Evolutionary conservation across 1,284 basidiomycete species (phyloP), one percentile per base, ranked within the genome.

Genomic region (Gastroboletus turbinatus): DNA sequence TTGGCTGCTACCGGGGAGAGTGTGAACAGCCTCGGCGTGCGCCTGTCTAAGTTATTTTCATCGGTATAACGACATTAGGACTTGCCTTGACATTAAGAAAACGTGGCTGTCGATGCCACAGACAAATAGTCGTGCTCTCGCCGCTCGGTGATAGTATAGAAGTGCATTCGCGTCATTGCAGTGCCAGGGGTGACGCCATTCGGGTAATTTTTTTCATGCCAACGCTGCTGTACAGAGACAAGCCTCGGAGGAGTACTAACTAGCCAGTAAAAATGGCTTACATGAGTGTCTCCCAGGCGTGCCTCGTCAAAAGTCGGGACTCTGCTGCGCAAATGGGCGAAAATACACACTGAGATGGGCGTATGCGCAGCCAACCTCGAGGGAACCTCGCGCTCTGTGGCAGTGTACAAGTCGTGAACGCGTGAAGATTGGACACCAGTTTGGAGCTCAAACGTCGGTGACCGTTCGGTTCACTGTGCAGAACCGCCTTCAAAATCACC

Each of bases 11-110:
- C 58, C 58, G 63, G 63, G 33, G 61, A 52, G 61, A 48, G 43
- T 14, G 46, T 43, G 70, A 30, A 73, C 64, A 70, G 69, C 71
- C 69, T 49, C 39, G 45, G 53, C 32, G 33, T 58, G 50, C 48
- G 29, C 56, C 38, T 30, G 53, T 51, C 59, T 57, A 50, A 57
- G 60, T 58, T 60, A 59, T 65, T 56, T 60, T 55, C 55, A 56
- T 47, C 52, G 32, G 59, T 52, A 53, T 56, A 19, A 43, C 51
- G 60, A 51, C 50, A 48, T 46, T 58, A 38, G 51, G 56, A 60
- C 44, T 35, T 57, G 55, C 46, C 36, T 49, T 54, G 63, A 68
- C 61, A 60, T 56, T 45, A 61, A 56, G 47, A 68, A 70, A 71
- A 66, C 66, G 67, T 67, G 70, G 63, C 32, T 17, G 46, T 46